These are phyloP conservation scores for Nemania bipapillata DNA, from an alignment of 2,329 filamentous ascomycete genomes.

Conservation along the genomic window DNA sequence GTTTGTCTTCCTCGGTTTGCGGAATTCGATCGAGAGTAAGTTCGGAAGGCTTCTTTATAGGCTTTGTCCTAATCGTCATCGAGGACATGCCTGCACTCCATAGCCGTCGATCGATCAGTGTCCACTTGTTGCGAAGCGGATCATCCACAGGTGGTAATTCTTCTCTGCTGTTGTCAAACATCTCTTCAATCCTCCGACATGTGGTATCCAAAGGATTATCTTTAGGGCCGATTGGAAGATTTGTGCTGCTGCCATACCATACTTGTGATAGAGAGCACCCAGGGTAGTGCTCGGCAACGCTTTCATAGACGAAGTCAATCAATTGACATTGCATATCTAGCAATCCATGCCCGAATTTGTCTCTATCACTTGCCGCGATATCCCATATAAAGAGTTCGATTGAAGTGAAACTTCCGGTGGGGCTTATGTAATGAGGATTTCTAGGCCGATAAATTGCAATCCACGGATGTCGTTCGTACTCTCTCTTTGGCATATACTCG, in stretches of 20 bases:
- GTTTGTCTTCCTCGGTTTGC: constrained; percentile 42
- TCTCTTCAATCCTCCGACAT: constrained; percentile 52
- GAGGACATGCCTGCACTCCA: constrained; percentile 37
- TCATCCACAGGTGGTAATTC: constrained; percentile 53
- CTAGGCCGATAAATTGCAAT: constrained; percentile 60
- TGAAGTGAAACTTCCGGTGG: constrained; percentile 41
- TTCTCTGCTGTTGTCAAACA: constrained; percentile 50
- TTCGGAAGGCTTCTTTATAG: constrained; percentile 1
- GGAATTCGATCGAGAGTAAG: constrained; percentile 35
- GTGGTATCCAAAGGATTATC: constrained; percentile 58
- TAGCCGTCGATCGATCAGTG: constrained; percentile 44
- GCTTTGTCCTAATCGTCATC: constrained; percentile 5
- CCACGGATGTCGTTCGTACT: constrained; percentile 60
- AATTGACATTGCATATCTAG: constrained; percentile 59
- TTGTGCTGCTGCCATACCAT: constrained; percentile 56
- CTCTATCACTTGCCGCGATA: constrained; percentile 46
- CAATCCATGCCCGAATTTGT: constrained; percentile 46
- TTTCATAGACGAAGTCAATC: constrained; percentile 54
- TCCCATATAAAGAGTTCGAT: constrained; percentile 69
- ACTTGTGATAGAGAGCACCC: constrained; percentile 55
- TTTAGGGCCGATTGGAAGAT: constrained; percentile 47
- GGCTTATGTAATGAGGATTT: constrained; percentile 50
- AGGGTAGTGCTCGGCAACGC: constrained; percentile 48
- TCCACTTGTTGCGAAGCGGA: constrained; percentile 53
- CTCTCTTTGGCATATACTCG: constrained; percentile 36